A percentile compares a stretch with the other conserved stretches of the same genome.
Conservation (phyloP, 1,284 basidiomycete species). For the Leccinum griseonigrum region DNA sequence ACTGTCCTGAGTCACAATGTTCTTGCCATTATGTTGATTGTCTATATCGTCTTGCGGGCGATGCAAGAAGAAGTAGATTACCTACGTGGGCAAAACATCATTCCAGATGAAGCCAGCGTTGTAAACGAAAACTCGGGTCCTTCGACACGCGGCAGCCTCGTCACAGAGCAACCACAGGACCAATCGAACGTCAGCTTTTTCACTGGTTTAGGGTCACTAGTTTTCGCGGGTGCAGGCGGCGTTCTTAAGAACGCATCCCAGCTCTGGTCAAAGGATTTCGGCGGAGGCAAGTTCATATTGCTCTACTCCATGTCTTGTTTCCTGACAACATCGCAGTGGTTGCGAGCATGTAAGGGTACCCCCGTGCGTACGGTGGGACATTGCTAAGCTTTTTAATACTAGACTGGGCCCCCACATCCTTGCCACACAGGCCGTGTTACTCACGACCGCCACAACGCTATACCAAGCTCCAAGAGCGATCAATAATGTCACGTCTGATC, state of each 20-base stretch:
- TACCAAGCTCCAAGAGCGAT: slow-evolving; percentile 24
- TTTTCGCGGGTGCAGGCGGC: slow-evolving; percentile 19
- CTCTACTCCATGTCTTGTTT: background rate
- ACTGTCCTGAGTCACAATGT: slow-evolving; percentile 29
- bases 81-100: slow-evolving; percentile 13
- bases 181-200: slow-evolving; percentile 11
- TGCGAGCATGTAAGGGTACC: slow-evolving; percentile 24
- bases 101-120: slow-evolving; percentile 11
- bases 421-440: slow-evolving; percentile 28
- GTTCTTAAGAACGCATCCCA: slow-evolving; percentile 26
- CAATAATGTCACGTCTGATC: slow-evolving; percentile 18
- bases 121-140: background rate
- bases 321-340: slow-evolving; percentile 18
- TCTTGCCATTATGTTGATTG: slow-evolving; percentile 18
- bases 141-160: background rate
- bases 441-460: slow-evolving; percentile 25
- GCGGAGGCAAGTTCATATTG: slow-evolving; percentile 19
- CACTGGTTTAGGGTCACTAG: slow-evolving; percentile 17
- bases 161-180: background rate
- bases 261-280: slow-evolving; percentile 33
- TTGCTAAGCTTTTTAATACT: slow-evolving; percentile 4
- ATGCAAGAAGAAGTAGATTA: slow-evolving; percentile 21
- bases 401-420: slow-evolving; percentile 29
- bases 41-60: slow-evolving; percentile 24
- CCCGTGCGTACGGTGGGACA: background rate